Percentiles rank a stretch among this genome's conserved stretches.
phyloP scores from a whole-genome alignment of 2,329 filamentous ascomycete species.

The Aschersonia sp. region DNA sequence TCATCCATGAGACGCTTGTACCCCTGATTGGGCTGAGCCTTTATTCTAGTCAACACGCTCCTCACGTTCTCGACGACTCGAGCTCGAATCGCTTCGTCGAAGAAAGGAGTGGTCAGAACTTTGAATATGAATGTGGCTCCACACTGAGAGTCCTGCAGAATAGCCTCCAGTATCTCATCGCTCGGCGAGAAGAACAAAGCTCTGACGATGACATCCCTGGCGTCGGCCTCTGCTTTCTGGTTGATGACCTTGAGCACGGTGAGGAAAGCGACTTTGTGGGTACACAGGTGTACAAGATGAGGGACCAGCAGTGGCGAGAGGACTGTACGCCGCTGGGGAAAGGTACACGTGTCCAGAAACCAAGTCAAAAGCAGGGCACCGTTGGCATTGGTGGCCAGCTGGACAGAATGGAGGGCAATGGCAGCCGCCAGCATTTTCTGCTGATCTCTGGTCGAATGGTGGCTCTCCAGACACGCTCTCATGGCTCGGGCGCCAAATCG shows the following conservation, averaged over 20 bases:
- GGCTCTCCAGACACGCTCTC: conserved; percentile 91
- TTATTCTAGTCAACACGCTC: conserved; percentile 75
- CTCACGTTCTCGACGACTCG: conserved; percentile 90
- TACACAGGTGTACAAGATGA: conserved; percentile 88
- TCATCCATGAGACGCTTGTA: conserved; percentile 99
- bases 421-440: conserved; percentile 87
- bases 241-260: conserved; percentile 98
- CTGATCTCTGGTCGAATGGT: conserved; percentile 88
- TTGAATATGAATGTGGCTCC: conserved; percentile 97
- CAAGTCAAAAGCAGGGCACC: conserved; percentile 88
- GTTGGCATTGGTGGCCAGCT: conserved; percentile 91
- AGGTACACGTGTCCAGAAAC: conserved; percentile 97
- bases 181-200: conserved; percentile 86
- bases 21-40: conserved; percentile 85
- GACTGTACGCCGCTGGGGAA: conserved; percentile 80
- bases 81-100: conserved; percentile 77
- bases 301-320: conserved; percentile 85
- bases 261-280: conserved; percentile 94
- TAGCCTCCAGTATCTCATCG: conserved; percentile 77
- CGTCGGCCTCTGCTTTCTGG: conserved; percentile 86
- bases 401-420: conserved; percentile 92
- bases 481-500: conserved; percentile 91
- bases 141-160: conserved; percentile 80
- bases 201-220: conserved; percentile 76
- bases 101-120: conserved; percentile 92